Evolutionary conservation across 495 filamentous ascomycete genomes (phyloP).

Genomic region (Penicillium argentinense): DNA sequence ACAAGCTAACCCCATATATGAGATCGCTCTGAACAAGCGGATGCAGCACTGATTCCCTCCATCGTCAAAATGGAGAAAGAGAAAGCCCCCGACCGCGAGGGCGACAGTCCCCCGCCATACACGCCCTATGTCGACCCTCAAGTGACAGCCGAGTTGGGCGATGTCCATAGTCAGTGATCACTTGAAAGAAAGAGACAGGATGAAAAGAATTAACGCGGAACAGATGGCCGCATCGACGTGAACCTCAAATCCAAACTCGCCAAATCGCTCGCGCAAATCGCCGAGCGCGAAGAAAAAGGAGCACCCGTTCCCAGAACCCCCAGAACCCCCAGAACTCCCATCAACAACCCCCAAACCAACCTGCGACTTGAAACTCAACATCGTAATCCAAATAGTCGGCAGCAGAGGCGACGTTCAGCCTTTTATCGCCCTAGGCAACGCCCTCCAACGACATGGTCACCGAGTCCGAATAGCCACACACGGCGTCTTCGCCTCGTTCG

Average conservation of each 20-base stretch:
- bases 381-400: slow-evolving; percentile 73
- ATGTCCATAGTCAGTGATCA: slow-evolving; percentile 7
- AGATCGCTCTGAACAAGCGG: no score
- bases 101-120: slow-evolving; percentile 9
- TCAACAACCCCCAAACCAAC: no score
- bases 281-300: slow-evolving; percentile 11
- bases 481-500: slow-evolving; percentile 54
- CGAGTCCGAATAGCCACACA: slow-evolving; percentile 62
- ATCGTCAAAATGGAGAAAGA: slow-evolving; percentile 8
- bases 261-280: slow-evolving; percentile 15
- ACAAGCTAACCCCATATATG: no score
- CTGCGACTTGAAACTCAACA: slow-evolving; percentile 49
- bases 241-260: slow-evolving; percentile 23
- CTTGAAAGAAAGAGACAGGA: no score
- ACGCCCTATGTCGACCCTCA: slow-evolving; percentile 14
- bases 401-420: slow-evolving; percentile 68
- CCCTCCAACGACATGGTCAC: slow-evolving; percentile 40
- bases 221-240: slow-evolving; percentile 24
- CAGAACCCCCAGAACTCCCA: neutral
- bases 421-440: slow-evolving; percentile 60
- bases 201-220: no score
- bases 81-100: slow-evolving; percentile 1
- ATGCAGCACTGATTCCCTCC: no score
- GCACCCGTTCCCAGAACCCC: neutral
- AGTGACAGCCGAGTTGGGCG: slow-evolving; percentile 12